phyloP scores from a whole-genome alignment of 2,329 filamentous ascomycete species.

The Scedosporium dehoogii region DNA sequence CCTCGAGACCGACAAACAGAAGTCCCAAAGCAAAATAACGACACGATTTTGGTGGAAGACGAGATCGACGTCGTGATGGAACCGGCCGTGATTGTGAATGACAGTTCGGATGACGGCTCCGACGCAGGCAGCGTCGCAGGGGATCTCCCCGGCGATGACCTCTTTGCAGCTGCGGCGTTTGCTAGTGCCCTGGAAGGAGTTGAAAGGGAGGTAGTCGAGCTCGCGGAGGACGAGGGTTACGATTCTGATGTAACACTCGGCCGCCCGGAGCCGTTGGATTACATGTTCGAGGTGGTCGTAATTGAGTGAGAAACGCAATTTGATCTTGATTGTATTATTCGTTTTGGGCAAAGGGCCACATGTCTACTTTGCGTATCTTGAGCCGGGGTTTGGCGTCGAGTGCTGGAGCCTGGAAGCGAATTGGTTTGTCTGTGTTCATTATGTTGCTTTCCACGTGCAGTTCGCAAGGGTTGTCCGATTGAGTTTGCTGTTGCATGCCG shows the following conservation, averaged over 20 bases:
- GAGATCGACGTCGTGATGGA: neutral
- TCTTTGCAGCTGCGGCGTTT: neutral
- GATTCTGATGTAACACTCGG: slow-evolving; percentile 6
- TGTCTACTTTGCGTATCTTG: too few species aligned
- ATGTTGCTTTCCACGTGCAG: too few species aligned
- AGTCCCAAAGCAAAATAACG: neutral
- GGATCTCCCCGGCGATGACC: neutral
- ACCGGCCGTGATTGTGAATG: neutral
- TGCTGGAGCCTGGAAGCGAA: too few species aligned
- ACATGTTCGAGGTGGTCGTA: neutral
- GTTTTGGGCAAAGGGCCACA: too few species aligned
- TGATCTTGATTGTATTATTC: too few species aligned
- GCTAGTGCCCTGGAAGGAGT: neutral
- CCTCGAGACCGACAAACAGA: neutral
- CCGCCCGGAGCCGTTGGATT: neutral
- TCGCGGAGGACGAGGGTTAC: neutral
- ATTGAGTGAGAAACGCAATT: neutral
- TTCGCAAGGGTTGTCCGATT: too few species aligned
- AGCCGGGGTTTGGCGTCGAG: too few species aligned
- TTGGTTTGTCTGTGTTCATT: too few species aligned
- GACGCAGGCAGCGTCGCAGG: neutral
- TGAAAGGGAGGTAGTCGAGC: neutral
- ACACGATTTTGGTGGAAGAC: slow-evolving; percentile 5
- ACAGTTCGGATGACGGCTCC: neutral
- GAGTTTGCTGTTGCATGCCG: too few species aligned